These are phyloP conservation scores for Lyophyllum semitale DNA, from an alignment of 768 basidiomycete species.

Conservation along the genomic window DNA sequence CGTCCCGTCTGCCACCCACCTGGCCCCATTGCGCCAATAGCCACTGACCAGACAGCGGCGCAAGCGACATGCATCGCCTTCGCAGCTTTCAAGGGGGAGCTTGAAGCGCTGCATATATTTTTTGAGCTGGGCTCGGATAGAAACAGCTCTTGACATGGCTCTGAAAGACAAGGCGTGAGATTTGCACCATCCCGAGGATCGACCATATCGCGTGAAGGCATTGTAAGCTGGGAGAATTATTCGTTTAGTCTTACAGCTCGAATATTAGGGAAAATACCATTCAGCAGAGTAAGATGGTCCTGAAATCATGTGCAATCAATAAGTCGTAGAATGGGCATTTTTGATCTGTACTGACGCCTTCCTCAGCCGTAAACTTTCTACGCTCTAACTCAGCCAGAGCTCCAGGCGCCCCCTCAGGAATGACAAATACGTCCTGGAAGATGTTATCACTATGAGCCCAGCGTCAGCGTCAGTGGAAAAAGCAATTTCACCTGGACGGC, in stretches of 20 bases:
- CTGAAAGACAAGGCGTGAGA: conserved; percentile 90
- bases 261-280: conserved; percentile 53
- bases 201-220: conserved; percentile 82
- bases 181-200: conserved; percentile 92
- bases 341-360: conserved; percentile 68
- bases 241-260: conserved; percentile 1
- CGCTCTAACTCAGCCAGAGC: conserved; percentile 90
- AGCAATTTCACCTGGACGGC: conserved; percentile 67
- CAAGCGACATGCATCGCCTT: conserved; percentile 82
- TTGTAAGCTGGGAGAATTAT: conserved; percentile 72
- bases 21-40: conserved; percentile 92
- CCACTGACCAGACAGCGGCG: conserved; percentile 90
- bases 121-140: conserved; percentile 91
- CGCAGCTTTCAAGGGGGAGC: conserved; percentile 80
- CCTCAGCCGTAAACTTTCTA: conserved; percentile 96
- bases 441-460: neutral
- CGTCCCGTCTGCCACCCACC: conserved; percentile 91
- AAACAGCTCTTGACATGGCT: conserved; percentile 90
- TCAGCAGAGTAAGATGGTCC: conserved; percentile 95
- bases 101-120: conserved; percentile 94
- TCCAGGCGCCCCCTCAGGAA: conserved; percentile 82
- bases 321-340: neutral
- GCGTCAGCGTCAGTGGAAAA: neutral
- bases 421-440: conserved; percentile 83
- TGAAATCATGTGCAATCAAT: conserved; percentile 29